Conservation (phyloP, 805 yeast genomes). For the Ogataea thermomethanolica region DNA sequence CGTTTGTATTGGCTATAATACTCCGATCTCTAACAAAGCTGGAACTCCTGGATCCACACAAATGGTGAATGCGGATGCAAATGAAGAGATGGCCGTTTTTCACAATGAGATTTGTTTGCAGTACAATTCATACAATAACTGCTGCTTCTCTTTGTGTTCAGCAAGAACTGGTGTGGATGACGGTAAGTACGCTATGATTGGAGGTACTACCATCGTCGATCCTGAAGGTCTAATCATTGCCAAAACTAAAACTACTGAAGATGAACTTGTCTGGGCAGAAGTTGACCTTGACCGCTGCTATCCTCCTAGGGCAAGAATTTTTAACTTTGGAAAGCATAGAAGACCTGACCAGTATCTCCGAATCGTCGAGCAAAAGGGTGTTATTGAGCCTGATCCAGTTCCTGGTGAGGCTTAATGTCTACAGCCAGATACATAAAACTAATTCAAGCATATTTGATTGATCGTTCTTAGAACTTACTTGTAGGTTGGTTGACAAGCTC, state of each 20-base stretch:
- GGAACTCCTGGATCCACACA: slow-evolving; percentile 13
- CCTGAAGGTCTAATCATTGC: slow-evolving; percentile 37
- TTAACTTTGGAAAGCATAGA: slow-evolving; percentile 36
- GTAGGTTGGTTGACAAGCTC: slow-evolving; percentile 20
- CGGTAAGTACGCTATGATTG: slow-evolving; percentile 35
- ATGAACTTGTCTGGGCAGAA: slow-evolving; percentile 33
- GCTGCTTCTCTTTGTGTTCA: slow-evolving; percentile 33
- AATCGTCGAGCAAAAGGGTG: slow-evolving; percentile 29
- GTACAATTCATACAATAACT: slow-evolving; percentile 35
- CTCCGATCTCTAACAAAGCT: slow-evolving; percentile 36
- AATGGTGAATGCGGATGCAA: slow-evolving; percentile 25
- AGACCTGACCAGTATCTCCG: slow-evolving; percentile 33
- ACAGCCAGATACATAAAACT: no score
- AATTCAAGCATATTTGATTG: no score
- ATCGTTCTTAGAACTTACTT: slow-evolving; percentile 9
- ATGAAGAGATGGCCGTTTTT: slow-evolving; percentile 28
- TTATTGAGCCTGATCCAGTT: slow-evolving; percentile 12
- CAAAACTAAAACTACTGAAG: slow-evolving; percentile 35
- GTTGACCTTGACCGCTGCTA: slow-evolving; percentile 35
- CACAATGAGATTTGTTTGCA: slow-evolving; percentile 35
- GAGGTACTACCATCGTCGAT: slow-evolving; percentile 36
- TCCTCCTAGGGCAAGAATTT: slow-evolving; percentile 33
- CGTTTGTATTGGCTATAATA: slow-evolving; percentile 35
- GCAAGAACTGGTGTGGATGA: slow-evolving; percentile 35
- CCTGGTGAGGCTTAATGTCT: no score